A percentile compares a stretch with the other conserved stretches of the same genome.
Conservation (phyloP, 306 rosid species). For the Prosopis cineraria region DNA sequence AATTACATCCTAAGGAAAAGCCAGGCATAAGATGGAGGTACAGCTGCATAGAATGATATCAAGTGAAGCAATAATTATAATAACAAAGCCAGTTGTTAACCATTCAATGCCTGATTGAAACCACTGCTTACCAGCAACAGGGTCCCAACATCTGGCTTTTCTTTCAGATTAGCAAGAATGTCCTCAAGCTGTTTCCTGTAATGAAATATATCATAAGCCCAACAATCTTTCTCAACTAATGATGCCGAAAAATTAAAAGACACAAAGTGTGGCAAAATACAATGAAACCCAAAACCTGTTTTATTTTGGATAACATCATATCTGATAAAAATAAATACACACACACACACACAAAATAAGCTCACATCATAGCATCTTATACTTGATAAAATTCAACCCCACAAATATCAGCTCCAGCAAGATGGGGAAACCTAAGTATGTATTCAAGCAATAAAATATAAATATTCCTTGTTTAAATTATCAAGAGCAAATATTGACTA, state of each 20-base stretch:
- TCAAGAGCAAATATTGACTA: neutral
- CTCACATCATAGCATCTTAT: slow-evolving; percentile 1
- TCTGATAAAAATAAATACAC: neutral
- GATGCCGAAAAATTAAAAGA: slow-evolving; percentile 21
- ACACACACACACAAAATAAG: slow-evolving; percentile 11
- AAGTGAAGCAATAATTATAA: slow-evolving; percentile 24
- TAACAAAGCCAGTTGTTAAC: slow-evolving; percentile 17
- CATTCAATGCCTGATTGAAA: slow-evolving; percentile 10
- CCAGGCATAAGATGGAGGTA: slow-evolving; percentile 2
- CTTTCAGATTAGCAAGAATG: slow-evolving; percentile 77
- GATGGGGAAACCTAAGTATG: neutral
- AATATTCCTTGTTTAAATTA: neutral
- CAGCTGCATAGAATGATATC: slow-evolving; percentile 2
- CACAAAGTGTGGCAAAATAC: slow-evolving; percentile 15
- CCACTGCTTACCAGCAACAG: slow-evolving; percentile 71
- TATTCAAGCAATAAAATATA: neutral
- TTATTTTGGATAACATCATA: slow-evolving; percentile 1
- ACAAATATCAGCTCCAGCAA: slow-evolving; percentile 1
- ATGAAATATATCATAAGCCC: slow-evolving; percentile 40
- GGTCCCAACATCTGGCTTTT: slow-evolving; percentile 95
- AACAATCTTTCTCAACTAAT: slow-evolving; percentile 9
- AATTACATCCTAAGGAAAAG: slow-evolving; percentile 15
- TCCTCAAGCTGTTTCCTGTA: slow-evolving; percentile 99
- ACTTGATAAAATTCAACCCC: slow-evolving; percentile 8
- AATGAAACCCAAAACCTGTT: slow-evolving; percentile 15